Base-by-base conservation (phyloP, 1,284 basidiomycete genomes). In the Ganoderma lingzhi region DNA sequence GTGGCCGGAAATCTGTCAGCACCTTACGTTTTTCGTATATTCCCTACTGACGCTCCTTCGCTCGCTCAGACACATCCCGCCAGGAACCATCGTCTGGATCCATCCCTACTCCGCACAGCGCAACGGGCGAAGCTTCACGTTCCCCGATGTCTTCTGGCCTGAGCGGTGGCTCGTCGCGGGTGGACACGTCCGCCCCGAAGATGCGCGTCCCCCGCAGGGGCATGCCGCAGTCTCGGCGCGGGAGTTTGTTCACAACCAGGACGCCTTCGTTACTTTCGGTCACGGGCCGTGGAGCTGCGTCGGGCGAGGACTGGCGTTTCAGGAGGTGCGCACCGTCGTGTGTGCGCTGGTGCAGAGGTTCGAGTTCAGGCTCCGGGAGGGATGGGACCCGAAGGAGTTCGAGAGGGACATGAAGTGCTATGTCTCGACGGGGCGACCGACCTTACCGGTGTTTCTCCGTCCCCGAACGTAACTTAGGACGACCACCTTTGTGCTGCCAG, bases 261-360 rank as follows among this genome's bases (percentile, higher is more conserved):
- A 64, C 45, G 78, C 77, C 8, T 80, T 71, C 67, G 64, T 77
- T 9, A 77, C 78, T 6, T 79, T 79, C 72, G 77, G 75, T 12
- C 69, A 66, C 60, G 79, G 78, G 2, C 71, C 76, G 6, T 65
- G 75, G 41, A 78, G 74, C 66, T 81, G 80, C 69, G 76, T 76
- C 1, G 79, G 79, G 0, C 78, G 78, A 64, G 69, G 70, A 55
- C 73, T 81, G 37, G 80, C 79, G 6, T 37, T 75, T 68, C 68
- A 59, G 14, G 63, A 69, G 63, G 44, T 65, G 45, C 69, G 74
- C 10, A 73, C 72, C 55, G 72, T 63, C n/a, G 58, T 64, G 2
- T 60, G 45, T 14, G 62, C 62, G 35, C 45, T 66, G 10, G 1
- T 66, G 45, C 61, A 66, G 45, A 48, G 48, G 56, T 65, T 70